A percentile compares a stretch with the other conserved stretches of the same genome.
These are phyloP conservation scores for Russula dissimulans DNA, from an alignment of 768 basidiomycete genomes.

Conservation along the genomic window DNA sequence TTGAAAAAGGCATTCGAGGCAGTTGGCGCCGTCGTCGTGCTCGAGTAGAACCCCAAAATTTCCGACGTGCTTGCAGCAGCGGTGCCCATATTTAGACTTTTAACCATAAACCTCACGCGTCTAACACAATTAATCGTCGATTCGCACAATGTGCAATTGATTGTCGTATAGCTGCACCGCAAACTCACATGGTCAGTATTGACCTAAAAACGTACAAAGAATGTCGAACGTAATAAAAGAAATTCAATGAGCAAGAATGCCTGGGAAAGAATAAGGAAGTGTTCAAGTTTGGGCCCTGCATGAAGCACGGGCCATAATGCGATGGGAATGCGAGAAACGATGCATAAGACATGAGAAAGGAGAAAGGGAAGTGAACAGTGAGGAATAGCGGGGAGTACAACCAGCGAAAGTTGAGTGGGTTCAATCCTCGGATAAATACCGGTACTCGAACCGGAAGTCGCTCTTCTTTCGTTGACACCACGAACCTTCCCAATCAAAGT, in stretches of 20 bases:
- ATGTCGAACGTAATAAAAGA: conserved; percentile 5
- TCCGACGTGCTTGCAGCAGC: background rate
- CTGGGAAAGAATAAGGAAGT: background rate
- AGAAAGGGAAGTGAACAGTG: background rate
- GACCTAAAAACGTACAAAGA: conserved; percentile 12
- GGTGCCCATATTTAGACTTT: conserved; percentile 2
- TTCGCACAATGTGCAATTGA: conserved; percentile 8
- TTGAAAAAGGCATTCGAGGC: conserved; percentile 83
- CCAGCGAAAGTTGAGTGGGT: background rate
- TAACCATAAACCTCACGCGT: background rate
- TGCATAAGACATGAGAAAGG: background rate
- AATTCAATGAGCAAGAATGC: conserved; percentile 2
- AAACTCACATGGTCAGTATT: background rate
- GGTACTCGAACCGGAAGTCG: conserved; percentile 95
- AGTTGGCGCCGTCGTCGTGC: conserved; percentile 77
- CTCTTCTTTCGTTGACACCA: conserved; percentile 99
- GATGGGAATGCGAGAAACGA: background rate
- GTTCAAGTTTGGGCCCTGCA: background rate
- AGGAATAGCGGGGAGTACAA: background rate
- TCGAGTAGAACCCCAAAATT: conserved; percentile 49
- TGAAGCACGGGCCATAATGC: background rate
- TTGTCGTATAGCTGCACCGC: conserved; percentile 8
- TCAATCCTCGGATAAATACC: conserved; percentile 88
- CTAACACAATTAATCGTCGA: background rate
- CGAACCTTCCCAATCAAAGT: conserved; percentile 98